A percentile compares a stretch with the other conserved stretches of the same genome.
These are phyloP conservation scores for Halophytophthora batemanensis DNA, from an alignment of 352 stramenopile genomes.

Conservation along the genomic window DNA sequence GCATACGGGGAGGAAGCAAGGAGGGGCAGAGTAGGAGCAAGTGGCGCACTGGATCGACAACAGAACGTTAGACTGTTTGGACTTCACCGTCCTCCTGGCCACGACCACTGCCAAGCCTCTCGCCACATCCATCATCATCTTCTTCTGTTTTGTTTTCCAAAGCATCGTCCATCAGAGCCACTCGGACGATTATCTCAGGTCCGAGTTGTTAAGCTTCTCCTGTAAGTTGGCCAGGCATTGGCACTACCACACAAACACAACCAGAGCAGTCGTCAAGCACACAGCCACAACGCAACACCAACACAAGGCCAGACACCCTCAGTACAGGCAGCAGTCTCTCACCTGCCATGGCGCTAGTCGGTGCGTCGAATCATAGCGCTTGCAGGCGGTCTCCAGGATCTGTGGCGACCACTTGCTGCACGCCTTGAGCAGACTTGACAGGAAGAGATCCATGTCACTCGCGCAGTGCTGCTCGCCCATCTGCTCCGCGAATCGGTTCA, in stretches of 20 bases:
- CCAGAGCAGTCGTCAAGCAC: background rate
- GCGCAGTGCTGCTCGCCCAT: constrained; percentile 26
- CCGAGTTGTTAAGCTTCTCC: constrained; percentile 41
- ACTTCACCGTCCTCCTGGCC: no score
- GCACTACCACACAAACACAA: constrained; percentile 22
- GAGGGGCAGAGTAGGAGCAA: background rate
- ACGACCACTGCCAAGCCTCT: no score
- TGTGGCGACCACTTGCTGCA: constrained; percentile 56
- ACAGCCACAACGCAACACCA: constrained; percentile 2
- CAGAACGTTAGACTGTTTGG: no score
- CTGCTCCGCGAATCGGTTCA: constrained; percentile 33
- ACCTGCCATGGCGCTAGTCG: constrained; percentile 69
- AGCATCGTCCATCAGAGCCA: constrained; percentile 2
- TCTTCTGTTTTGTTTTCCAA: constrained; percentile 13
- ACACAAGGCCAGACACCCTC: background rate
- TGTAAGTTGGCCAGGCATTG: constrained; percentile 55
- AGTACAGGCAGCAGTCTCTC: constrained; percentile 3
- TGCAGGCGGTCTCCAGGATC: constrained; percentile 43
- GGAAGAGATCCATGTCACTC: constrained; percentile 54
- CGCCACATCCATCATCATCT: constrained; percentile 1
- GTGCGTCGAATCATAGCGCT: constrained; percentile 43
- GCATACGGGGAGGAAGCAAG: background rate
- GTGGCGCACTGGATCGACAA: no score
- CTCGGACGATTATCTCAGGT: constrained; percentile 40
- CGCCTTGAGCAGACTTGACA: constrained; percentile 53